Base-by-base conservation (phyloP, 1,284 basidiomycete genomes). In the Irpex lacteus region DNA sequence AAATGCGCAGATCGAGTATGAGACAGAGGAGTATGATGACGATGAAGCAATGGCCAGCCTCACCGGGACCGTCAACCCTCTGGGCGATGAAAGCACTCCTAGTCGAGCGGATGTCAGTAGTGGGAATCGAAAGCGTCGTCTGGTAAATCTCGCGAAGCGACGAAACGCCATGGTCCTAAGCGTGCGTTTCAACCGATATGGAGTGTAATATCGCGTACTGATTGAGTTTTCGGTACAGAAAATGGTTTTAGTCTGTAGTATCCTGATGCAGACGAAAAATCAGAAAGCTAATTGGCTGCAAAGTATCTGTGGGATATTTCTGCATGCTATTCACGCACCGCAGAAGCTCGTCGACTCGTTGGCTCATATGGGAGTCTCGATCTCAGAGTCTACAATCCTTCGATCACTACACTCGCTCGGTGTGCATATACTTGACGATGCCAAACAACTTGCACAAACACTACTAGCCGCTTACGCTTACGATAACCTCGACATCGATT, bases 401-500 rank as follows among this genome's bases (percentile, higher is more conserved):
- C 13, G n/a, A 11, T 32, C 44, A 3, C 47, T 63, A 18, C 60
- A 53, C 21, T 63, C 57, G n/a, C 57, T 63, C 40, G 60, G 58
- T 34, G 32, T 6, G 8, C 15, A 63, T 6, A 18, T 38, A 7
- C 6, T 38, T 13, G 5, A 18, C 7, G 32, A 38, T 0, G 54
- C 76, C 2, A 37, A 60, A 1, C 49, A 63, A 11, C 67, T 76
- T 9, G 73, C 69, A 1, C 64, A 68, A 54, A 71, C 70, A 1
- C 64, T 71, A 2, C 55, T 68, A 3, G 65, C 67, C 2, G 58
- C 65, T 3, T 70, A 69, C 56, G 72, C 70, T 6, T 78, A 75
- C 50, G 73, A 78, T 64, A 78, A 77, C 59, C 70, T 77, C 56
- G 75, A 77, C 40, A 54, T 74, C 2, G 65, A 71, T n/a, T 52